phyloP scores from a whole-genome alignment of 129 eudicot species.

The Artemisia annua region DNA sequence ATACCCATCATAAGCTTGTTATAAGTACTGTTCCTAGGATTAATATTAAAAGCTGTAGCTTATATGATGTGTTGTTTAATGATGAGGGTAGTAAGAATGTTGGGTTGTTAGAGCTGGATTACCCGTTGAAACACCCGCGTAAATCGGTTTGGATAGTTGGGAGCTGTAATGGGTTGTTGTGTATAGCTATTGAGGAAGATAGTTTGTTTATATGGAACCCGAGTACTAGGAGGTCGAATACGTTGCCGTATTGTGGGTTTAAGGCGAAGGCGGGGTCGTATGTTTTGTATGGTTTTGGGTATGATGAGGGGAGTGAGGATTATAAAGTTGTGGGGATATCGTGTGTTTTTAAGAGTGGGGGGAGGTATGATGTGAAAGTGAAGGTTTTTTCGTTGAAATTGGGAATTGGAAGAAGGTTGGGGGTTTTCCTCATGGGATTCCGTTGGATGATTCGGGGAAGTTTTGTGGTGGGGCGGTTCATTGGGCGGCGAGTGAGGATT shows the following conservation, averaged over 20 bases:
- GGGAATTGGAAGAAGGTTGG: constrained; percentile 51
- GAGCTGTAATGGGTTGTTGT: constrained; percentile 54
- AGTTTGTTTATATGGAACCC: constrained; percentile 66
- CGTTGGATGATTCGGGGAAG: constrained; percentile 38
- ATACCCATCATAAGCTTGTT: constrained; percentile 26
- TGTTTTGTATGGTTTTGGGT: constrained; percentile 55
- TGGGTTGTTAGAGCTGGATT: constrained; percentile 27
- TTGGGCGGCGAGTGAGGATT: constrained; percentile 44
- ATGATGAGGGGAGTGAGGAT: constrained; percentile 45
- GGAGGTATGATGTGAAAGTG: constrained; percentile 34
- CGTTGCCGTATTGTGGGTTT: constrained; percentile 30
- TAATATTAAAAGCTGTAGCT: constrained; percentile 26
- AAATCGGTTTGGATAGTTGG: constrained; percentile 43
- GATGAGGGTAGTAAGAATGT: neutral
- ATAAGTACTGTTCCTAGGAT: constrained; percentile 18
- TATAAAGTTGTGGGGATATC: constrained; percentile 57
- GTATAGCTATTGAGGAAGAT: constrained; percentile 42
- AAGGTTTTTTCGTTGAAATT: constrained; percentile 41
- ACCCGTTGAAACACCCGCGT: constrained; percentile 41
- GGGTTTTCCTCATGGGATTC: constrained; percentile 40
- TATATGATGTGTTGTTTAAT: constrained; percentile 26
- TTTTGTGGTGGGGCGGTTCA: constrained; percentile 54
- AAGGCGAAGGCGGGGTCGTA: constrained; percentile 26
- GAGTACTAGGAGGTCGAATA: constrained; percentile 31
- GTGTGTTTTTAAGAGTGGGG: constrained; percentile 24